Base-by-base conservation (phyloP, 345 rosid genomes). In the Combretum micranthum region DNA sequence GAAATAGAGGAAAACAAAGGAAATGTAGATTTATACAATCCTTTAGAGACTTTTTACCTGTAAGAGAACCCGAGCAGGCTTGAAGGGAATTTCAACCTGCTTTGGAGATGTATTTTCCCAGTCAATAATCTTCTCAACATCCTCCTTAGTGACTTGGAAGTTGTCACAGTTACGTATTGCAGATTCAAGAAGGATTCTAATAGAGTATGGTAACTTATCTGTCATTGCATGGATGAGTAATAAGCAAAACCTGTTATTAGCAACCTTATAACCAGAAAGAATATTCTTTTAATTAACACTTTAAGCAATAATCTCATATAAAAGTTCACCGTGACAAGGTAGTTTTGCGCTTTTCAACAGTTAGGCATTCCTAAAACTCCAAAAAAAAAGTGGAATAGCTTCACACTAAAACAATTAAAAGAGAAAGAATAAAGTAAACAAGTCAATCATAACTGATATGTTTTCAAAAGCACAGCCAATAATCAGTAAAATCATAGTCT, bases 51-150 rank as follows among this genome's bases (percentile, higher is more conserved):
- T 22, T 37, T 46, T 56, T 47, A 84, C 97, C 91, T 87, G 96
- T 50, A 87, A 63, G 54, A 87, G 81, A 57, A 85, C 90, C 59
- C 90, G 86, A 52, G 90, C 96, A 53, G 95, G 96, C 76, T 91
- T 87, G 85, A 91, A 91, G 32, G 92, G 77, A 47, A 91, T 91
- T 67, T 87, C 96, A 58, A 91, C 98, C 68, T 67, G 82, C 60
- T 81, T 64, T 3, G 72, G 76, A 11, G 80, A 55, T 47, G 90
- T 50, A 50, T 79, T 85, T 62, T 90, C 96, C 97, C 97, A 85
- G 61, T 83, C 94, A 69, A 85, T 69, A 52, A 65, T 90, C 70
- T 87, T 90, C 65, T 90, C 96, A 55, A 83, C 89, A 68, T 87
- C 97, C 50, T 83, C 82, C 75, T 79, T 82, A 22, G 79, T 83